These are phyloP conservation scores for Eucalyptus decipiens DNA, from an alignment of 345 rosid species.

Conservation along the genomic window DNA sequence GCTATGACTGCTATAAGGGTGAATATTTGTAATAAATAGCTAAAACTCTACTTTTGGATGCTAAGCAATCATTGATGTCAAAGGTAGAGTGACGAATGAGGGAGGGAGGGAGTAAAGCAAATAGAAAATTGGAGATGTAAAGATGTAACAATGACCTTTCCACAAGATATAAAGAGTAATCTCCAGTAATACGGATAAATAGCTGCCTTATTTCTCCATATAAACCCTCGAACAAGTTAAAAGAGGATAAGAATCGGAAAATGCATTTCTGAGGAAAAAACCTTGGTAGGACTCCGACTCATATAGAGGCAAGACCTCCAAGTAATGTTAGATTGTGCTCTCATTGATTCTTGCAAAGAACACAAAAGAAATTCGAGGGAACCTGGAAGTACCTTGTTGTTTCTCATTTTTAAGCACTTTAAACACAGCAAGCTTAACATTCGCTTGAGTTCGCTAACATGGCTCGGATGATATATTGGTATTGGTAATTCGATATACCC, in stretches of 20 bases:
- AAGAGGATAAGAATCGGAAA: not conserved
- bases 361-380: not conserved
- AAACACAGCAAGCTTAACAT: slow-evolving; percentile 74
- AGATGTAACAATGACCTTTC: not conserved
- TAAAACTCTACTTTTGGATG: not conserved
- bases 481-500: slow-evolving; percentile 79
- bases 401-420: slow-evolving; percentile 77
- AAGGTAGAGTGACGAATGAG: not conserved
- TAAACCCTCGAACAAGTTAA: not conserved
- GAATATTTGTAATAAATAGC: not conserved
- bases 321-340: not conserved
- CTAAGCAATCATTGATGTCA: not conserved
- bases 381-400: slow-evolving; percentile 38
- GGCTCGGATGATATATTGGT: slow-evolving; percentile 88
- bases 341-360: not conserved
- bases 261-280: not conserved
- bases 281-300: not conserved
- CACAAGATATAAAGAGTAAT: not conserved
- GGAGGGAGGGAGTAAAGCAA: not conserved
- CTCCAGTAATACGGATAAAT: not conserved
- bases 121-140: not conserved
- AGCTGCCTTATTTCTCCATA: not conserved
- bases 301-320: not conserved
- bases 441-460: slow-evolving; percentile 61
- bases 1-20: not conserved